These are phyloP conservation scores for Sporothrix inflata DNA, from an alignment of 2,329 filamentous ascomycete genomes.

Conservation along the genomic window DNA sequence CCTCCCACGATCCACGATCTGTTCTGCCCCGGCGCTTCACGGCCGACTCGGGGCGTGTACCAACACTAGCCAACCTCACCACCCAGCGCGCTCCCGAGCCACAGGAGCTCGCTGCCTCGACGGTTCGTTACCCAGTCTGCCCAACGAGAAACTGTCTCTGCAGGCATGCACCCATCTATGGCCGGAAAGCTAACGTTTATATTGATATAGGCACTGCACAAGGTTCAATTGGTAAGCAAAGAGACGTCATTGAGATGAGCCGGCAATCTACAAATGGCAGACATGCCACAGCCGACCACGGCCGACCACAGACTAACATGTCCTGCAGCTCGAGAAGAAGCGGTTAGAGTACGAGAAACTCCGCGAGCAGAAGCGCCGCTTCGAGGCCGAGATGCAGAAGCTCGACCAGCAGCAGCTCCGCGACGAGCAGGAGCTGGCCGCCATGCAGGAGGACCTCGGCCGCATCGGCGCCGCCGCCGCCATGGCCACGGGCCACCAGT, in stretches of 20 bases:
- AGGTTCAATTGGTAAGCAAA: constrained; percentile 71
- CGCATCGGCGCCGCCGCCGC: constrained; percentile 55
- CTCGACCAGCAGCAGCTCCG: constrained; percentile 82
- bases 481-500: constrained; percentile 69
- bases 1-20: constrained; percentile 70
- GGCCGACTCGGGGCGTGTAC: constrained; percentile 82
- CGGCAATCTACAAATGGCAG: not conserved
- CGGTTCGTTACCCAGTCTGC: constrained; percentile 35
- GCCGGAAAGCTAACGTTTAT: constrained; percentile 32
- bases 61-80: constrained; percentile 69
- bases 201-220: constrained; percentile 61
- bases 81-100: constrained; percentile 53
- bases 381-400: constrained; percentile 90
- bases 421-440: constrained; percentile 81
- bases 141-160: not conserved
- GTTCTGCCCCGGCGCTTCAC: constrained; percentile 90
- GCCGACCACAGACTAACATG: constrained; percentile 7
- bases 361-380: constrained; percentile 83
- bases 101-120: constrained; percentile 53
- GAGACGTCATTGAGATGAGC: not conserved
- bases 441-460: constrained; percentile 79
- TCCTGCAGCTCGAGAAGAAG: constrained; percentile 82
- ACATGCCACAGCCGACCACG: not conserved
- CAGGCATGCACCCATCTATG: not conserved
- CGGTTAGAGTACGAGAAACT: constrained; percentile 90